Base-by-base conservation (phyloP, 2,329 filamentous ascomycete species). In the Tolypocladium sp. region DNA sequence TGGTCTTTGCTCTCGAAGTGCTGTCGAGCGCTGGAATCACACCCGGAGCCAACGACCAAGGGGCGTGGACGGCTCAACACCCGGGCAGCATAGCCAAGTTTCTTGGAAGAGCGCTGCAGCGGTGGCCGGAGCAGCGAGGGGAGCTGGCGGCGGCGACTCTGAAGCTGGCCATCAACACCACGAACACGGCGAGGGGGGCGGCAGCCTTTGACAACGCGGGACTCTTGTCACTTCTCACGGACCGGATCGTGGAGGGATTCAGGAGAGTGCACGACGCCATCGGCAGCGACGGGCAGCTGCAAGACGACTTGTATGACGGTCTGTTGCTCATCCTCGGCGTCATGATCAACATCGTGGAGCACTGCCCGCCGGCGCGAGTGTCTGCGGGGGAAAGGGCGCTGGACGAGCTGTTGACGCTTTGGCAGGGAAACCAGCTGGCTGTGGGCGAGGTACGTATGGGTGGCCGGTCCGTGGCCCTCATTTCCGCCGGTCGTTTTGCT, bases 341-440 rank as follows among this genome's bases (percentile, higher is more conserved):
- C 27, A 83, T 93, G 73, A 96, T 96, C 71, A 97, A 97, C 67
- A 82, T 97, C 58, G 84, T 90, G 10, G 92, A 96, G 70, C 87
- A 91, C 68, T 91, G 86, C 67, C 77, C 85, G 20, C 71, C 78
- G 27, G 87, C 89, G 15, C 79, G 87, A 57, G 71, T 74, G 22
- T 70, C 70, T 7, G 61, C 75, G 3, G 65, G 66, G 0, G 63
- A 62, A 12, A 63, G 63, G 67, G 76, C 84, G 9, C 73, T 92
- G 41, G 80, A 85, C 55, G 74, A 74, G 56, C 77, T 95, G 41
- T 78, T 90, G 38, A 73, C 74, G 44, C 76, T 88, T 12, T 95
- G 92, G 72, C 75, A 87, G n/a, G 79, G 84, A 49, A 86, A 88
- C 62, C 82, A 86, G 64, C 80, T 84, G 62, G 81, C 80, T 55